Conservation (phyloP, 2,329 filamentous ascomycete species). For the Monosporascus sp. region DNA sequence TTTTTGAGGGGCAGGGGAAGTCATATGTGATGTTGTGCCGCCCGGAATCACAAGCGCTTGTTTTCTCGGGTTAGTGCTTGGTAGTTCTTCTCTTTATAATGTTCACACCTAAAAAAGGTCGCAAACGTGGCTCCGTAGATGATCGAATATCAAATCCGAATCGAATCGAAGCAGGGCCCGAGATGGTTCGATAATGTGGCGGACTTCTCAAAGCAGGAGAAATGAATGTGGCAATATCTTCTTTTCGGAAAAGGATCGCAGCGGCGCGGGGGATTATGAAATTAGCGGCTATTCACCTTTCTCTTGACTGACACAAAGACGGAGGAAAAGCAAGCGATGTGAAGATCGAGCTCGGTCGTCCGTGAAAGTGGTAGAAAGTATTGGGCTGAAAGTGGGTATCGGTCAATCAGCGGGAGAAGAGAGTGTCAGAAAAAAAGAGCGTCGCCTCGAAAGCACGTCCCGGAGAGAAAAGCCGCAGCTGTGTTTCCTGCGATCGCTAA, state of each 20-base stretch:
- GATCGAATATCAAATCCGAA: constrained; percentile 27
- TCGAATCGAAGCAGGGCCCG: constrained; percentile 5
- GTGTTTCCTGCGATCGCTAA: background rate
- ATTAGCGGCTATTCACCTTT: background rate
- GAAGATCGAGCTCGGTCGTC: background rate
- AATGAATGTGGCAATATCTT: background rate
- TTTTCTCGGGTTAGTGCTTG: constrained; percentile 3
- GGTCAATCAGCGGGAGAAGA: background rate
- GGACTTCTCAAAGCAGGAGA: constrained; percentile 2
- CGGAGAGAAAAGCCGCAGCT: background rate
- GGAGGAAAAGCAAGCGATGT: background rate
- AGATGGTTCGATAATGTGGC: constrained; percentile 16
- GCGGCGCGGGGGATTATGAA: background rate
- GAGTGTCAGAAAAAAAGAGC: background rate
- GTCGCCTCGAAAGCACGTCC: background rate
- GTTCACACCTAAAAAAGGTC: constrained; percentile 15
- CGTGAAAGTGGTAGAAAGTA: background rate
- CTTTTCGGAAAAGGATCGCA: background rate
- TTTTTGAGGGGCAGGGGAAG: constrained; percentile 53
- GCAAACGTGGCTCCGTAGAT: constrained; percentile 7
- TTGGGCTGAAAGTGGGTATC: background rate
- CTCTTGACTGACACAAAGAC: background rate
- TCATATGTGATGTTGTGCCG: constrained; percentile 42
- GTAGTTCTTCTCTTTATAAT: constrained; percentile 11
- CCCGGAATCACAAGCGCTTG: constrained; percentile 1